Base-by-base conservation (phyloP, 345 rosid genomes). In the Conringia planisiliqua region DNA sequence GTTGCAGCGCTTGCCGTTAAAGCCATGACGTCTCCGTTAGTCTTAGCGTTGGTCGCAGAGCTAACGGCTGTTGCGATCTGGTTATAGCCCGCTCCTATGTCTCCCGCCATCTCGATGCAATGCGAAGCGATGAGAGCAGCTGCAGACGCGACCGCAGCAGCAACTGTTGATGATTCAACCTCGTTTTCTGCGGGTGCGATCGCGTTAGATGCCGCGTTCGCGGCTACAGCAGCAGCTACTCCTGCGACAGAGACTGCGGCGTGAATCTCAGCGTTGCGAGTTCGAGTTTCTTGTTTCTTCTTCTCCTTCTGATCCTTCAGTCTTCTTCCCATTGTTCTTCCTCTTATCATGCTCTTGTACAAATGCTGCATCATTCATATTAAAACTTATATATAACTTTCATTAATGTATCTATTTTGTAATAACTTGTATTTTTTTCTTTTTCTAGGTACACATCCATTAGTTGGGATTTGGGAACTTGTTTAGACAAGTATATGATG, bases 241-340 rank as follows among this genome's bases (percentile, higher is more conserved):
- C 94, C 98, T 2, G 90, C 98, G 22, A 93, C 97, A n/a, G 98
- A 89, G 16, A 93, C 86, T 3, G 98, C 96, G 4, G 98, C 97
- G 43, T 91, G 97, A 29, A 91, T 72, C 70, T 89, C 92, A 5
- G 98, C 97, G 47, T 88, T 91, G 46, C 90, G 94, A 48, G 89
- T 80, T 79, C 97, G 70, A 30, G 75, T 82, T 81, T 89, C 98
- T 72, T 91, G 98, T 83, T 91, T 93, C 81, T 87, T 93, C 84
- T 87, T 88, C 73, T 88, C 97, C 77, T 86, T 93, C 40, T 91
- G 98, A 80, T 93, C 98, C 77, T 89, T 93, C 69, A 89, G 14
- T 89, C 97, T 80, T 76, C 96, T 88, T 52, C 98, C 96, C 92
- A 85, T 82, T 66, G 96, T 91, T 75, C 85, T 78, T 50, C 97